Percentiles rank a stretch among this genome's conserved stretches.
phyloP scores from a whole-genome alignment of 2,329 filamentous ascomycete genomes.

The Penicillium sclerotigenum region DNA sequence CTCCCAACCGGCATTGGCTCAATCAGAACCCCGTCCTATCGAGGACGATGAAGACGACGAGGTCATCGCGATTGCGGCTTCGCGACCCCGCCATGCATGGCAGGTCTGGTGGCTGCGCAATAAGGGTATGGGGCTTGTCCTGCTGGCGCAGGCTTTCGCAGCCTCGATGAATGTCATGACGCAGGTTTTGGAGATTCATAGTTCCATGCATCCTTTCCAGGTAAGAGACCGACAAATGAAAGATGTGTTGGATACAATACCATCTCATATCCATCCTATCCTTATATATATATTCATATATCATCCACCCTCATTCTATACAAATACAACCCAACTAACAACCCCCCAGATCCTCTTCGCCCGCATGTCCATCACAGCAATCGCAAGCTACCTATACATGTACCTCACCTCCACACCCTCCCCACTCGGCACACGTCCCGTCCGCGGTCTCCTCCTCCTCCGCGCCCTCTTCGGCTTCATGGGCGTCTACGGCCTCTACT shows the following conservation, averaged over 20 bases:
- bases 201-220: slow-evolving; percentile 76
- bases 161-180: slow-evolving; percentile 82
- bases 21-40: slow-evolving; percentile 21
- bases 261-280: background rate
- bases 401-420: slow-evolving; percentile 64
- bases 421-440: slow-evolving; percentile 64
- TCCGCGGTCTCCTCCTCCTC: slow-evolving; percentile 65
- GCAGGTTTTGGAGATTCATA: slow-evolving; percentile 66
- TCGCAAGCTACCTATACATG: slow-evolving; percentile 70
- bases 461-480: slow-evolving; percentile 71
- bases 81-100: slow-evolving; percentile 28
- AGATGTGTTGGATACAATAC: background rate
- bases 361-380: slow-evolving; percentile 70
- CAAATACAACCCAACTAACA: background rate
- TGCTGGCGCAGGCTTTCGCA: slow-evolving; percentile 75
- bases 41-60: background rate
- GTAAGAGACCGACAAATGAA: slow-evolving; percentile 27
- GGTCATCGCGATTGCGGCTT: background rate
- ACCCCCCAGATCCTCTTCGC: slow-evolving; percentile 65
- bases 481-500: slow-evolving; percentile 76
- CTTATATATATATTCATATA: background rate
- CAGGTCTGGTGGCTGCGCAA: slow-evolving; percentile 58
- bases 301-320: background rate
- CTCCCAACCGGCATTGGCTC: slow-evolving; percentile 3
- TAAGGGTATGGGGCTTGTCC: slow-evolving; percentile 69